A percentile compares a stretch with the other conserved stretches of the same genome.
phyloP scores from a whole-genome alignment of 75 land plant genomes.

The Gnetum montanum region DNA sequence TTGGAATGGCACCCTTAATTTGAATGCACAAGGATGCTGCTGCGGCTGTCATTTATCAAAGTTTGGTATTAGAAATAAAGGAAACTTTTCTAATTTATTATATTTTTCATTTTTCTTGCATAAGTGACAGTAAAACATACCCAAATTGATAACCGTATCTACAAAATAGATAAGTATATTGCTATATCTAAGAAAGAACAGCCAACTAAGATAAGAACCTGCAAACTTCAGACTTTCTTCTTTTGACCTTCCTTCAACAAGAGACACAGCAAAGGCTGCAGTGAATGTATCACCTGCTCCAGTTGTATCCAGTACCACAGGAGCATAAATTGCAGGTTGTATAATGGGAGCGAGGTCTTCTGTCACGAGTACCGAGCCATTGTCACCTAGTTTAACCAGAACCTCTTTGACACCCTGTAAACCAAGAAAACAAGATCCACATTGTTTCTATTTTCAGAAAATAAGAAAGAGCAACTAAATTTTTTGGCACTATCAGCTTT shows the following conservation, averaged over 20 bases:
- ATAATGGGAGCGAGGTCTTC: conserved; percentile 60
- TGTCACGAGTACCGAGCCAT: conserved; percentile 68
- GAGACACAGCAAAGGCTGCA: conserved; percentile 89
- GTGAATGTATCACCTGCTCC: conserved; percentile 98
- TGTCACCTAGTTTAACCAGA: conserved; percentile 73
- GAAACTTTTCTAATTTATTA: too few relatives aligned
- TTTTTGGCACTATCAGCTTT: too few relatives aligned
- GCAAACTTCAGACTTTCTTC: conserved; percentile 79
- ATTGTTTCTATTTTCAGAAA: too few relatives aligned
- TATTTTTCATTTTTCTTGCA: too few relatives aligned
- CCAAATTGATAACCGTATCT: too few relatives aligned
- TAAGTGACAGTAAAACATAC: too few relatives aligned
- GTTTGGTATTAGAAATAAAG: too few relatives aligned
- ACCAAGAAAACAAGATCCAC: too few relatives aligned
- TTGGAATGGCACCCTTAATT: conserved; percentile 92
- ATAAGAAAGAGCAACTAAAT: too few relatives aligned
- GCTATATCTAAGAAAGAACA: too few relatives aligned
- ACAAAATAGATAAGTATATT: too few relatives aligned
- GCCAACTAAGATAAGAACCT: conserved; percentile 46
- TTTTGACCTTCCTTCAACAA: conserved; percentile 58
- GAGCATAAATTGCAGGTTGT: conserved; percentile 66
- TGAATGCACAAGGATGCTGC: conserved; percentile 91
- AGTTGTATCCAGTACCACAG: conserved; percentile 78
- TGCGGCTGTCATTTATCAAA: conserved; percentile 68
- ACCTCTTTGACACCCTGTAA: conserved; percentile 79